Evolutionary conservation across 169 alveolate genomes (phyloP), one percentile per base, ranked within the genome.

Genomic region (Theileria sp.): DNA sequence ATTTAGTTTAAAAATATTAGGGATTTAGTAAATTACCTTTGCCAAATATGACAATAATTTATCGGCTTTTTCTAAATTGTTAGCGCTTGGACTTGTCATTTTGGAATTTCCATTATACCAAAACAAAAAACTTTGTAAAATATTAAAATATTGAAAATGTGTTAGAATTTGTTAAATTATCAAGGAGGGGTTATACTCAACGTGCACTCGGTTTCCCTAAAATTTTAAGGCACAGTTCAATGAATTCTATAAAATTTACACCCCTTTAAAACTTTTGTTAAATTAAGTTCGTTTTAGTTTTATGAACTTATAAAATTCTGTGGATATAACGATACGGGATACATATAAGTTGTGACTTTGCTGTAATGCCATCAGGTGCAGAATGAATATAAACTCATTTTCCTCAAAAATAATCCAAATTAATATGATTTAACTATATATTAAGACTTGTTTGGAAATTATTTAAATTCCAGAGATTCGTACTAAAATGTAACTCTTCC

Each of bases 21-120:
- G 28, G 17, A 1, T 7, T 8, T 3, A 13, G 65, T 12, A 61
- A 58, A 73, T 28, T 71, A 85, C 91, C 58, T 77, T 61, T n/a
- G 91, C 91, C 60, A 85, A 58, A 77, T 85, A 85, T 30, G 80
- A 61, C 19, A 85, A 81, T 34, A 85, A 79, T 69, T 73, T 77
- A 30, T 85, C 91, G n/a, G 80, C 80, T 72, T 85, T 85, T 58
- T 85, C 87, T 77, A 34, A 69, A 50, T 69, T 44, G 34, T 21
- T 30, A 30, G 77, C 19, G 65, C 19, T 44, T 23, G 8, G 61
- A 23, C 51, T 69, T 23, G 77, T 51, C 77, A 69, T 69, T 69
- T 44, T 32, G 36, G 32, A 69, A 50, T 69, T 69, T 69, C 51
- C 25, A 21, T 21, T n/a, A 64, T 64, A 64, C 44, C 32, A 64